A percentile compares a stretch with the other conserved stretches of the same genome.
Conservation (phyloP, 2,329 filamentous ascomycete species). For the Fusarium sp. region DNA sequence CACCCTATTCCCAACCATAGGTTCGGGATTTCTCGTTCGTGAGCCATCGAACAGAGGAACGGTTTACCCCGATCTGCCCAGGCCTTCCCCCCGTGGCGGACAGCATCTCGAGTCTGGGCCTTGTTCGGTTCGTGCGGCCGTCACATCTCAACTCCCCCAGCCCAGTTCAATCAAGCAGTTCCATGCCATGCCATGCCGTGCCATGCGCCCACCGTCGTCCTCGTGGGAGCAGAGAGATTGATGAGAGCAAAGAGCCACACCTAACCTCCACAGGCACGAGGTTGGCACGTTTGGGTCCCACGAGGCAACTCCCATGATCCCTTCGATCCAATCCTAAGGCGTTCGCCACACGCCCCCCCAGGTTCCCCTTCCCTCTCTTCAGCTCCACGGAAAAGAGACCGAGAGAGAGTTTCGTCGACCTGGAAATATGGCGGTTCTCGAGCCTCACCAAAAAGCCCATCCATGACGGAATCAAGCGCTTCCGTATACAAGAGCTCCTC, state of each 20-base stretch:
- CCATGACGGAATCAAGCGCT: conserved; percentile 4
- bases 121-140: neutral
- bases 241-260: neutral
- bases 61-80: conserved; percentile 24
- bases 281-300: conserved; percentile 2
- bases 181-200: conserved; percentile 17
- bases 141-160: conserved; percentile 31
- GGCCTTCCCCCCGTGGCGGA: neutral
- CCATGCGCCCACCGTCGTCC: conserved; percentile 10
- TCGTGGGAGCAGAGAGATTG: conserved; percentile 6
- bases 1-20: conserved; percentile 14
- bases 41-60: conserved; percentile 1
- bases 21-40: conserved; percentile 22
- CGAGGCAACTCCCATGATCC: conserved; percentile 2
- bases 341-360: neutral
- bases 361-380: neutral
- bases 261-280: conserved; percentile 1
- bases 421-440: neutral
- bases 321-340: neutral
- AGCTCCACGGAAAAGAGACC: neutral
- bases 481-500: conserved; percentile 2
- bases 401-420: neutral
- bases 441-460: neutral
- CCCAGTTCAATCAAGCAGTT: conserved; percentile 9
- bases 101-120: conserved; percentile 4